Conservation (phyloP, 2,329 filamentous ascomycete species). For the Pezicula rhizophila region DNA sequence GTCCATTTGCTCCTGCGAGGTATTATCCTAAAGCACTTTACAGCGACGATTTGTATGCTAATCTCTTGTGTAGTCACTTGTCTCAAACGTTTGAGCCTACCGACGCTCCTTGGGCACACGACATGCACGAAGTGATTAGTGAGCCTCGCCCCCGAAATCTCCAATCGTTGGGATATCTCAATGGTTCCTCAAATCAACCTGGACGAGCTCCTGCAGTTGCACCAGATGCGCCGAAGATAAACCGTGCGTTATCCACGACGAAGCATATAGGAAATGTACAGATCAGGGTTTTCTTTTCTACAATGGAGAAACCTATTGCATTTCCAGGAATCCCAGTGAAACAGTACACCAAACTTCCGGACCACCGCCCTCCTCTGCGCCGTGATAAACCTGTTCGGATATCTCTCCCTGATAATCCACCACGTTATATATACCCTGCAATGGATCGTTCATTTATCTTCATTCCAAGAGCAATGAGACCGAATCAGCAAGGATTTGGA, state of each 20-base stretch:
- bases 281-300: slow-evolving; percentile 73
- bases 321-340: slow-evolving; percentile 76
- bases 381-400: slow-evolving; percentile 95
- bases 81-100: slow-evolving; percentile 52
- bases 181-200: slow-evolving; percentile 33
- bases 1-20: slow-evolving; percentile 55
- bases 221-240: slow-evolving; percentile 59
- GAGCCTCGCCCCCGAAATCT: slow-evolving; percentile 31
- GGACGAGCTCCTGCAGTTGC: slow-evolving; percentile 25
- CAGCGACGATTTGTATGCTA: slow-evolving; percentile 15
- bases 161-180: slow-evolving; percentile 15
- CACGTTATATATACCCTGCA: slow-evolving; percentile 87
- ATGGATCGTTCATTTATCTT: slow-evolving; percentile 94
- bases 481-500: slow-evolving; percentile 76
- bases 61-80: slow-evolving; percentile 31
- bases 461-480: slow-evolving; percentile 86
- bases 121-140: slow-evolving; percentile 75
- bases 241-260: slow-evolving; percentile 75
- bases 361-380: slow-evolving; percentile 87
- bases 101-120: slow-evolving; percentile 81
- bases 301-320: slow-evolving; percentile 63
- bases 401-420: slow-evolving; percentile 72
- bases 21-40: slow-evolving; percentile 33
- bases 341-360: slow-evolving; percentile 88
- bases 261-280: slow-evolving; percentile 79